Conservation (phyloP, 116 monocot genomes). For the Dioscorea cayenensis region DNA sequence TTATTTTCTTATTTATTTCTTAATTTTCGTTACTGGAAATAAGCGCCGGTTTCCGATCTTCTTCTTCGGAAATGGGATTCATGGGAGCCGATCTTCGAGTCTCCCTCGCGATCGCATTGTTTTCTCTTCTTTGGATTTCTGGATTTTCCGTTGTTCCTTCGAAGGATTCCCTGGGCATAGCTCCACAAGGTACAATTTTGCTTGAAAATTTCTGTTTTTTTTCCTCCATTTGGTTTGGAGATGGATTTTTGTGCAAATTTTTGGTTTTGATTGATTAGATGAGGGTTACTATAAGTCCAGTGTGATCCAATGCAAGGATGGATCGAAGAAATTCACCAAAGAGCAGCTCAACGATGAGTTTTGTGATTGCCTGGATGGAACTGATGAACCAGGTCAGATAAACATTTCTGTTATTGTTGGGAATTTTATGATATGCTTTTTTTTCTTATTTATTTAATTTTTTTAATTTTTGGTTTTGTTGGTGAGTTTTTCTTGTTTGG, state of each 20-base stretch:
- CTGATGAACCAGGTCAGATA: slow-evolving; percentile 77
- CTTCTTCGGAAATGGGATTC: background rate
- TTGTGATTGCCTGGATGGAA: slow-evolving; percentile 96
- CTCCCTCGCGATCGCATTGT: slow-evolving; percentile 5
- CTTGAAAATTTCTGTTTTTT: background rate
- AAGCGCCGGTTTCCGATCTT: background rate
- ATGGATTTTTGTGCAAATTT: background rate
- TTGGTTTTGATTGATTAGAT: slow-evolving; percentile 37
- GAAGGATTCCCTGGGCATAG: slow-evolving; percentile 25
- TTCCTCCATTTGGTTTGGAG: background rate
- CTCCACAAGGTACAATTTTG: slow-evolving; percentile 26
- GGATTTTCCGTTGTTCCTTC: slow-evolving; percentile 8
- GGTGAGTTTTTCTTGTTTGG: background rate
- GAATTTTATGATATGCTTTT: background rate
- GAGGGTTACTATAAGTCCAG: slow-evolving; percentile 54
- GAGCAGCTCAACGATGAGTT: slow-evolving; percentile 93
- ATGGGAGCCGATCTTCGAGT: slow-evolving; percentile 20
- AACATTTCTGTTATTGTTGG: background rate
- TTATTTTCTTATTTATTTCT: background rate
- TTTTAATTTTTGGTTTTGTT: background rate
- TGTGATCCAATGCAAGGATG: slow-evolving; percentile 88
- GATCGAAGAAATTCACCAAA: slow-evolving; percentile 75
- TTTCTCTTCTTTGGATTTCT: slow-evolving; percentile 19
- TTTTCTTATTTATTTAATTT: background rate
- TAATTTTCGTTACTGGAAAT: no score